Evolutionary conservation across 192 early-diverging fungal species (phyloP), one percentile per base, ranked within the genome.

Genomic region (Backusella australiensis): DNA sequence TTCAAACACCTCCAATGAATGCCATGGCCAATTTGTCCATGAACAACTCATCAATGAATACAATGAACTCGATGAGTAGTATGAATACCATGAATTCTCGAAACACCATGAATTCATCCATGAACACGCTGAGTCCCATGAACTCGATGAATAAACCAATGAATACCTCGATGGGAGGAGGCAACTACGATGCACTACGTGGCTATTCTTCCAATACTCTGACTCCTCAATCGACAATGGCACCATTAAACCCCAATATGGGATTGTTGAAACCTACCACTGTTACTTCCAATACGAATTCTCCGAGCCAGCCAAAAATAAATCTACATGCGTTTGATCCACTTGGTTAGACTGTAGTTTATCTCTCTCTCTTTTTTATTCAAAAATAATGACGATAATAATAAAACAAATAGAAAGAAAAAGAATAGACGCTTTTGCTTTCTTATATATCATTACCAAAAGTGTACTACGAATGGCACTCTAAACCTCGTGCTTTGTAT

Each of bases 301-400:
- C 29, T 17, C 15, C 68, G 5, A 34, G 21, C 35, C 75, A 34
- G 53, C 44, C 67, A 35, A 69, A 69, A 17, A 46, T 67, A n/a
- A 69, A 76, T 29, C 19, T 76, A 5, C 65, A 76, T 76, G 75
- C 75, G 2, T 76, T 76, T 70, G 75, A 76, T 76, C 75, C 75
- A 34, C 68, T 76, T 32, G 75, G 75, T 59, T 76, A 76, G 70
- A 14, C 17, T 35, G 15, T 67, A 21, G 9, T 39, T 69, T 39
- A 21, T 69, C 39, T 19, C 32, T 32, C 32, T 32, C 32, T 32
- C 29, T 32, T 32, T 32, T 32, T 32, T 3, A 3, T 32, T 32
- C 32, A 3, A 32, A 32, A 32, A 32, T 3, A 32, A 32, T 32
- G 32, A 32, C 32, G 32, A 32, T 69, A 38, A 19, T 1, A 32